Evolutionary conservation across 1,139 yeast genomes (phyloP), one percentile per base, ranked within the genome.

Genomic region (Debaryomyces sp.): DNA sequence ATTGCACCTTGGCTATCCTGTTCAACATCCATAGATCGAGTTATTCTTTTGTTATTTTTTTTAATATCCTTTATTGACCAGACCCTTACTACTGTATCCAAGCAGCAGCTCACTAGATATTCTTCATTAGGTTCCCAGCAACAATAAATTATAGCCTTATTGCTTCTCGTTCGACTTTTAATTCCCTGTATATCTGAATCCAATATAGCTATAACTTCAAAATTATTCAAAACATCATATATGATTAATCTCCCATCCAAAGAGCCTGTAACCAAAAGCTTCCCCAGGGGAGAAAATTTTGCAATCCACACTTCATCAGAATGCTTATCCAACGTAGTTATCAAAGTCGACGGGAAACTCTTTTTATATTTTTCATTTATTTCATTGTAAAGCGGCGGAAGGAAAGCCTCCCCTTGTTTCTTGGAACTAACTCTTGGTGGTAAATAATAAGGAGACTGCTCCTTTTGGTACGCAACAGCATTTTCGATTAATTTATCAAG

Each of bases 231-330:
- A 1, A 86, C 89, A 61, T 85, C 87, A 70, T 89, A 89, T 15
- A 91, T 73, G 27, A 84, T 70, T 33, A 90, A 73, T 24, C 78
- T 74, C 5, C 84, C 80, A 60, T 89, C 96, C 18, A 83, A 78
- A 9, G 95, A 85, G 0, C 94, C 90, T 0, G 94, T 81, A 8
- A 90, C 96, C 45, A 92, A 70, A 54, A 73, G 84, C 51, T 75
- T 76, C 1, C 97, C 97, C 67, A 80, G 78, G 37, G 91, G 89
- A 2, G 95, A 87, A 61, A 89, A 91, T 51, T 81, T 81, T 13
- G 87, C 75, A 60, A 77, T 86, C 97, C 97, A 92, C 5, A 89
- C 95, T 63, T 92, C 97, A 57, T 87, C 84, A 0, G 73, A 68
- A 60, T 89, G 95, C 45, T 75, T 73, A 2, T 69, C 61, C 21